These are phyloP conservation scores for Paraphaeosphaeria minitans DNA, from an alignment of 2,329 filamentous ascomycete species.

Conservation along the genomic window DNA sequence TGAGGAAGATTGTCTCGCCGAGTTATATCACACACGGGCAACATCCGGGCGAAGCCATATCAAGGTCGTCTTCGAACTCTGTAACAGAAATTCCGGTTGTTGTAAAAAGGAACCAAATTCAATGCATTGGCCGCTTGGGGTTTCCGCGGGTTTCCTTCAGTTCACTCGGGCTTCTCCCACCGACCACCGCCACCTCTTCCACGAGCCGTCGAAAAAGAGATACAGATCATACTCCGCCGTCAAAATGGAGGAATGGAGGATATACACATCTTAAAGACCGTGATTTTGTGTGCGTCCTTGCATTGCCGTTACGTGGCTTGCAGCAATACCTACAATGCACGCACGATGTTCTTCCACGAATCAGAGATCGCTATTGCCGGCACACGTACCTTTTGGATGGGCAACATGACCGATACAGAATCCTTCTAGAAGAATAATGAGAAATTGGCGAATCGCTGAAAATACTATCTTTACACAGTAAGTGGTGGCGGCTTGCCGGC, in stretches of 20 bases:
- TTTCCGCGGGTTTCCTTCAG: neutral
- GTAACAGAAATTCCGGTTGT: neutral
- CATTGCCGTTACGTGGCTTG: conserved; percentile 7
- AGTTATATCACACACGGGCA: neutral
- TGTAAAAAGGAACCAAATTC: too few species aligned
- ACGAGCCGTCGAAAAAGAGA: neutral
- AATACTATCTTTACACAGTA: conserved; percentile 1
- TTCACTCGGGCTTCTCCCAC: neutral
- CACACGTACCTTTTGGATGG: neutral
- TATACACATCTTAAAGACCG: conserved; percentile 1
- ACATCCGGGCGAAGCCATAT: too few species aligned
- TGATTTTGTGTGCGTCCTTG: neutral
- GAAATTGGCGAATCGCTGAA: neutral
- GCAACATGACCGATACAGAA: neutral
- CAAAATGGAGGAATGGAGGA: neutral
- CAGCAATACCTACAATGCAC: conserved; percentile 3
- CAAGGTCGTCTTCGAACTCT: neutral
- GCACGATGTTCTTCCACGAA: conserved; percentile 6
- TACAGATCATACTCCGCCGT: neutral
- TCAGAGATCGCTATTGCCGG: neutral
- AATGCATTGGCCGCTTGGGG: neutral
- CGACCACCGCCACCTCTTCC: neutral
- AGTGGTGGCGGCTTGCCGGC: neutral
- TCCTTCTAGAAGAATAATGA: neutral
- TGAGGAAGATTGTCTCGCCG: neutral